Conservation (phyloP, 495 filamentous ascomycete species). For the Podospora bellae-mahoneyi region DNA sequence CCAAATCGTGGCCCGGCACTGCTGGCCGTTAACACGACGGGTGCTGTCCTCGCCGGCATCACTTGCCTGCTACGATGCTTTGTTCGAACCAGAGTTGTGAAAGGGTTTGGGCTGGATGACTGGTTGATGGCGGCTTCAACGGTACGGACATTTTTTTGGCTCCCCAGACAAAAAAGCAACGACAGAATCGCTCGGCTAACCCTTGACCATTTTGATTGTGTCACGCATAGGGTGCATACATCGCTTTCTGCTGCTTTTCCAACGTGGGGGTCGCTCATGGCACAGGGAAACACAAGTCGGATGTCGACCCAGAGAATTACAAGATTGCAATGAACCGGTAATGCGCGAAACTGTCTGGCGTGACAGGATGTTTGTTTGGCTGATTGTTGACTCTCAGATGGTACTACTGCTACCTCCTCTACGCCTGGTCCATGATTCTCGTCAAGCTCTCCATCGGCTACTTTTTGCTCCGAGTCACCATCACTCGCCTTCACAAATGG, state of each 20-base stretch:
- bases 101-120: constrained; percentile 15
- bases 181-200: not conserved
- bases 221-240: constrained; percentile 17
- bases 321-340: not conserved
- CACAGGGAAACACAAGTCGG: constrained; percentile 21
- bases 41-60: constrained; percentile 4
- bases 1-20: not conserved
- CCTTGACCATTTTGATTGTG: not conserved
- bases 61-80: constrained; percentile 13
- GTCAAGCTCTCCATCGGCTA: constrained; percentile 34
- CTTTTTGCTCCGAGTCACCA: constrained; percentile 33
- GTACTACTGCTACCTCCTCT: constrained; percentile 24
- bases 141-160: not conserved
- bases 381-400: constrained; percentile 11
- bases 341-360: too few relatives aligned
- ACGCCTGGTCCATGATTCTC: constrained; percentile 18
- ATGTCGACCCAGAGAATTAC: constrained; percentile 13
- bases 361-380: too few relatives aligned
- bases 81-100: constrained; percentile 10
- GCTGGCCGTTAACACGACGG: constrained; percentile 1
- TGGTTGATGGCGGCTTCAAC: constrained; percentile 8
- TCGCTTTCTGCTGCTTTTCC: constrained; percentile 13
- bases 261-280: constrained; percentile 21
- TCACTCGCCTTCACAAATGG: constrained; percentile 16
- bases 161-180: not conserved